Conservation (phyloP, 2,329 filamentous ascomycete genomes). For the Fusarium floridanum region DNA sequence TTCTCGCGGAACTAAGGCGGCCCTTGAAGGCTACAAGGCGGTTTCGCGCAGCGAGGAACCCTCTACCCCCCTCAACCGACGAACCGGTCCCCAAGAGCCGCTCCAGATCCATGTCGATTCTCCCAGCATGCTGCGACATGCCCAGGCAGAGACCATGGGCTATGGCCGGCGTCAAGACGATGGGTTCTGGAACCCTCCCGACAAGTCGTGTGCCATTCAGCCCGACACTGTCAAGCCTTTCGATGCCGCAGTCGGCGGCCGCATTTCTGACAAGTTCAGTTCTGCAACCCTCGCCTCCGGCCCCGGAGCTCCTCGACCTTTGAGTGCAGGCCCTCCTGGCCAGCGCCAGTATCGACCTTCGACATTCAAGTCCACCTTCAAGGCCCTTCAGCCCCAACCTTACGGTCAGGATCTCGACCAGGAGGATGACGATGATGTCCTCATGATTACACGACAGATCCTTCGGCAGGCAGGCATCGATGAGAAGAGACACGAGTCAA, state of each 20-base stretch:
- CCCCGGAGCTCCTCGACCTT: conserved; percentile 61
- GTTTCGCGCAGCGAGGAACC: conserved; percentile 23
- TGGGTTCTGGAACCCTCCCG: conserved; percentile 12
- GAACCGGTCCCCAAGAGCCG: conserved; percentile 18
- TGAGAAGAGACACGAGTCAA: conserved; percentile 24
- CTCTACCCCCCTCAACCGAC: conserved; percentile 15
- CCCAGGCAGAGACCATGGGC: conserved; percentile 24
- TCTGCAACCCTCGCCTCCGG: conserved; percentile 48
- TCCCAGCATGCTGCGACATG: conserved; percentile 9
- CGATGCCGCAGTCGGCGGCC: conserved; percentile 30
- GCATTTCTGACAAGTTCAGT: conserved; percentile 21
- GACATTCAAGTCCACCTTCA: conserved; percentile 56
- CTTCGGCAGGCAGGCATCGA: conserved; percentile 42
- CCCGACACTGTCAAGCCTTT: conserved; percentile 19
- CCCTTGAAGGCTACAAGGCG: conserved; percentile 26
- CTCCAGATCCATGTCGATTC: conserved; percentile 15
- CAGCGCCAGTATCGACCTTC: conserved; percentile 63
- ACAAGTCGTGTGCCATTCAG: conserved; percentile 13
- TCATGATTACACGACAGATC: conserved; percentile 40
- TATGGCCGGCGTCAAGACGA: conserved; percentile 27
- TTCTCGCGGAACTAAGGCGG: conserved; percentile 48
- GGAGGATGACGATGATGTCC: conserved; percentile 45
- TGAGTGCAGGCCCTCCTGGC: conserved; percentile 68
- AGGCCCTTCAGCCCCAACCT: conserved; percentile 48
- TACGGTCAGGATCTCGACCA: conserved; percentile 38